Conservation (phyloP, 768 basidiomycete species). For the Hirschioporus abietinus region DNA sequence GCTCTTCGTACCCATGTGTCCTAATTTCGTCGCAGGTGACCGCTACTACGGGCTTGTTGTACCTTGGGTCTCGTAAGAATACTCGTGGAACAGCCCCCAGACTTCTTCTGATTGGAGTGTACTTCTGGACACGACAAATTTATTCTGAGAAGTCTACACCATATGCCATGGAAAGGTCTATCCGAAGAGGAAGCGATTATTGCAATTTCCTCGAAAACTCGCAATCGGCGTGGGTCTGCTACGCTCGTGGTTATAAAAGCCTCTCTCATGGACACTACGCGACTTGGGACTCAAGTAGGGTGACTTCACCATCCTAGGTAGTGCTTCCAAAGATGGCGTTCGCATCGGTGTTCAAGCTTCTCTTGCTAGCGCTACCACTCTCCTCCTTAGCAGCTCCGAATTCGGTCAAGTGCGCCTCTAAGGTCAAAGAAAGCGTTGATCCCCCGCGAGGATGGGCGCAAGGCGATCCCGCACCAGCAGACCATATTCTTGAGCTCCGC, state of each 20-base stretch:
- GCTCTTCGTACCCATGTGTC: not conserved
- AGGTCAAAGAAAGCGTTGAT: conserved; percentile 33
- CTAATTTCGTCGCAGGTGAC: not conserved
- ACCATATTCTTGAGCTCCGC: conserved; percentile 47
- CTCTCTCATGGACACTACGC: not conserved
- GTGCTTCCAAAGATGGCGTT: not conserved
- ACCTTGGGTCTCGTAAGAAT: not conserved
- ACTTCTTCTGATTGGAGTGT: not conserved
- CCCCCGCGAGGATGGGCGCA: conserved; percentile 46
- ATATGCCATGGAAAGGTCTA: not conserved
- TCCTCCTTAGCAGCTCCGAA: conserved; percentile 18
- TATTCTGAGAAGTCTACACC: not conserved
- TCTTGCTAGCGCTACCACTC: conserved; percentile 11
- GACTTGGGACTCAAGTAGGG: not conserved
- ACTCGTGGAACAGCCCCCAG: not conserved
- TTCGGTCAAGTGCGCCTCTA: conserved; percentile 18
- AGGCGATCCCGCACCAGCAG: conserved; percentile 36
- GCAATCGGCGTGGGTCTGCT: not conserved
- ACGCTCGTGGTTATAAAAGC: not conserved
- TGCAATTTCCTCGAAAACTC: not conserved
- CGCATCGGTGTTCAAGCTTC: not conserved
- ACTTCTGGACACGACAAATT: not conserved
- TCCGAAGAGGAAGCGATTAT: not conserved
- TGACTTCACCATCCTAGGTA: not conserved
- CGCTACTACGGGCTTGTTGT: not conserved